A percentile compares a stretch with the other conserved stretches of the same genome.
These are phyloP conservation scores for Penicillium robsamsonii DNA, from an alignment of 495 filamentous ascomycete species.

Conservation along the genomic window DNA sequence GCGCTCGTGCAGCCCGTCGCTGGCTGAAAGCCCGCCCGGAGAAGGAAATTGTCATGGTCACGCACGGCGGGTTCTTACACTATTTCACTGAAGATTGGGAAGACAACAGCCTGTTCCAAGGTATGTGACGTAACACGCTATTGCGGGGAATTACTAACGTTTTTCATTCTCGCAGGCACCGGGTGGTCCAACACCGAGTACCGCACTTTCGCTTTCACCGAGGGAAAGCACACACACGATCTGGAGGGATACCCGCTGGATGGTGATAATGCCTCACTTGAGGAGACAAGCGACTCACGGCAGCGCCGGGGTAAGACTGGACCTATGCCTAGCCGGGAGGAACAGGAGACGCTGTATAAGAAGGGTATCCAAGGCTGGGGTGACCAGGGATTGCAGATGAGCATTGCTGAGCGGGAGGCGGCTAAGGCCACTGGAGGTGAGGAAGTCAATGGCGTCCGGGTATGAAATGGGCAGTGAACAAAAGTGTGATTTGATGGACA, in stretches of 20 bases:
- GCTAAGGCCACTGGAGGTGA: constrained; percentile 38
- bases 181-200: constrained; percentile 85
- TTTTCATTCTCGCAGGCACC: constrained; percentile 51
- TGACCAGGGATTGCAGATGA: constrained; percentile 44
- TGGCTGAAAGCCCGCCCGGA: constrained; percentile 60
- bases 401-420: constrained; percentile 39
- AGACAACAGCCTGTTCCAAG: constrained; percentile 54
- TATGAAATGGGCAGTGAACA: constrained; percentile 11
- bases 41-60: constrained; percentile 68
- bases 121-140: constrained; percentile 32
- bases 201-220: constrained; percentile 68
- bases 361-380: constrained; percentile 44
- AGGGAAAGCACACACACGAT: constrained; percentile 38
- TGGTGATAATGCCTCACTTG: constrained; percentile 56
- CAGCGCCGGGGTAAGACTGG: constrained; percentile 53
- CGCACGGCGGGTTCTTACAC: constrained; percentile 69
- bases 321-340: constrained; percentile 33
- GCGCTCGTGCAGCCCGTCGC: constrained; percentile 63
- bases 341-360: constrained; percentile 42
- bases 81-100: constrained; percentile 85
- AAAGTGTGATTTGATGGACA: constrained; percentile 16
- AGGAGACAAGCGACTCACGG: constrained; percentile 62
- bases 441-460: constrained; percentile 35
- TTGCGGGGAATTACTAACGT: neutral
- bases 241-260: constrained; percentile 41